A percentile compares a stretch with the other conserved stretches of the same genome.
phyloP scores from a whole-genome alignment of 2,329 filamentous ascomycete genomes.

The Elsinoe perseae region DNA sequence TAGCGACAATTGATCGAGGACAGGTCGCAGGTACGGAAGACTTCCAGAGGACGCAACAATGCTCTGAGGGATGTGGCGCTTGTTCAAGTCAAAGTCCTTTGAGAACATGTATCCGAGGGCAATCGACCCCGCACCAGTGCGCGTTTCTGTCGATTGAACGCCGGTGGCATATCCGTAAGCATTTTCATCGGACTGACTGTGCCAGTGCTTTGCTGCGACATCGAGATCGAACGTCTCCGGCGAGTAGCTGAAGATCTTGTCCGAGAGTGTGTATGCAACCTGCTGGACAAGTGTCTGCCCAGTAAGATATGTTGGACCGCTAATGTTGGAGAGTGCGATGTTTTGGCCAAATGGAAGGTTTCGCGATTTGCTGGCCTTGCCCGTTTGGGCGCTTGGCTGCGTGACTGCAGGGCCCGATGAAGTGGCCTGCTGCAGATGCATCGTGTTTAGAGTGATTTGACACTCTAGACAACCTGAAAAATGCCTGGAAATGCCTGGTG shows the following conservation, averaged over 20 bases:
- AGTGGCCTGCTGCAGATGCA: constrained; percentile 30
- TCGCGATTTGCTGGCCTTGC: constrained; percentile 35
- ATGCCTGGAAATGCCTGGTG: not conserved
- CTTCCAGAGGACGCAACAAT: constrained; percentile 80
- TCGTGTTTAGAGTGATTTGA: constrained; percentile 17
- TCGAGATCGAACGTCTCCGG: constrained; percentile 90
- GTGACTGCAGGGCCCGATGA: constrained; percentile 24
- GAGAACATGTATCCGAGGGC: constrained; percentile 97
- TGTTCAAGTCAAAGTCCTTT: constrained; percentile 86
- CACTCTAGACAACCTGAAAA: not conserved
- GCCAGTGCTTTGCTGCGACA: constrained; percentile 72
- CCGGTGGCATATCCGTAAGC: constrained; percentile 71
- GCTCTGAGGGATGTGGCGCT: constrained; percentile 84
- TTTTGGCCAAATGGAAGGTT: constrained; percentile 47
- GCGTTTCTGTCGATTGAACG: constrained; percentile 74
- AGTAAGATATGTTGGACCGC: constrained; percentile 84
- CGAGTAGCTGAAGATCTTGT: constrained; percentile 96
- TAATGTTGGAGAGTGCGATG: constrained; percentile 52
- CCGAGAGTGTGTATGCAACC: constrained; percentile 86
- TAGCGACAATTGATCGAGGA: constrained; percentile 83
- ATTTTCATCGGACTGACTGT: constrained; percentile 61
- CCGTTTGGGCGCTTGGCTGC: constrained; percentile 24
- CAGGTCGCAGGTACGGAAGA: constrained; percentile 69
- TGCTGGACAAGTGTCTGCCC: constrained; percentile 92
- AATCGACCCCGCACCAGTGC: constrained; percentile 80